A percentile compares a stretch with the other conserved stretches of the same genome.
Conservation (phyloP, 768 basidiomycete genomes). For the Hortiboletus campestris region DNA sequence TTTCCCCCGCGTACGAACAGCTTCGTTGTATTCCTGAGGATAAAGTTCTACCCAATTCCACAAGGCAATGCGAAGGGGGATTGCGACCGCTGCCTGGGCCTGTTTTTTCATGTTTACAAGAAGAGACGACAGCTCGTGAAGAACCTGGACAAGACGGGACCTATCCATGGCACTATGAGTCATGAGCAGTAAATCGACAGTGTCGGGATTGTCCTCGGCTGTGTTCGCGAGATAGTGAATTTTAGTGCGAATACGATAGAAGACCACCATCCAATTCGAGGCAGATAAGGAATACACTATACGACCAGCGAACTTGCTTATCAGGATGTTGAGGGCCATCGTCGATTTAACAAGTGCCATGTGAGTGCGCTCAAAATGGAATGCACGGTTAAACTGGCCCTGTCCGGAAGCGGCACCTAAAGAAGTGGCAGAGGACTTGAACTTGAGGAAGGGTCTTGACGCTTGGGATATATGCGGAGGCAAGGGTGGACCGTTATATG, state of each 20-base stretch:
- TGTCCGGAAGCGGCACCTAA: slow-evolving; percentile 32
- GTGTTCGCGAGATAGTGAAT: slow-evolving; percentile 61
- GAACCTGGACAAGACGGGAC: slow-evolving; percentile 60
- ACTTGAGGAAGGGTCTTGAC: slow-evolving; percentile 29
- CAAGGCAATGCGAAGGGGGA: slow-evolving; percentile 70
- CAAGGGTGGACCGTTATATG: slow-evolving; percentile 25
- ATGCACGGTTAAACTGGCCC: slow-evolving; percentile 25
- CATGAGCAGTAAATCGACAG: slow-evolving; percentile 74
- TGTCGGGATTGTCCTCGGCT: slow-evolving; percentile 57
- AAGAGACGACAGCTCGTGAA: slow-evolving; percentile 79
- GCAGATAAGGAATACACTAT: slow-evolving; percentile 86
- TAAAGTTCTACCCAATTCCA: slow-evolving; percentile 91
- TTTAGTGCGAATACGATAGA: slow-evolving; percentile 64
- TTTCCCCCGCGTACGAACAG: slow-evolving; percentile 56
- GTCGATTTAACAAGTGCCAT: slow-evolving; percentile 56
- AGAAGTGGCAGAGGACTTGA: slow-evolving; percentile 41
- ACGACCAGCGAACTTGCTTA: slow-evolving; percentile 70
- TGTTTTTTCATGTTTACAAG: slow-evolving; percentile 80
- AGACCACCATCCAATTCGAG: slow-evolving; percentile 82
- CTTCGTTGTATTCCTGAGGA: slow-evolving; percentile 75
- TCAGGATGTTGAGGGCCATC: slow-evolving; percentile 55
- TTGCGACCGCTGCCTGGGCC: slow-evolving; percentile 68
- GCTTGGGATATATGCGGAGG: slow-evolving; percentile 43
- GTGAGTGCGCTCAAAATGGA: slow-evolving; percentile 60
- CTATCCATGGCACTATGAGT: slow-evolving; percentile 75